Evolutionary conservation across 306 rosid species (phyloP), one percentile per base, ranked within the genome.

Genomic region (Acacia crassicarpa): DNA sequence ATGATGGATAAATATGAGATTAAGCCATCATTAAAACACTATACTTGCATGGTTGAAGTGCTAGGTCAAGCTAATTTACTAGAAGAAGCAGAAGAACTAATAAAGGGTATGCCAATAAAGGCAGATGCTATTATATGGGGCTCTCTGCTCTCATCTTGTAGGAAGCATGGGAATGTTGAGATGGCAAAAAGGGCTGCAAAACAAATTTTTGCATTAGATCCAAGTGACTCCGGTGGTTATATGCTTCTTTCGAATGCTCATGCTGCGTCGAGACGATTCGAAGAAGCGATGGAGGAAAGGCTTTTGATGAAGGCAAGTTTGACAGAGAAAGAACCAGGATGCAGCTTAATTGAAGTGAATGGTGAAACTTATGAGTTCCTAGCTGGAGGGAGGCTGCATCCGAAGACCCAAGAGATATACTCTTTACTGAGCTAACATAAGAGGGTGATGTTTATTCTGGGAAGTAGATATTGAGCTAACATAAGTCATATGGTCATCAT

Each of bases 101-200:
- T 91, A 68, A 56, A 72, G 69, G 81, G 66, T 22, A 88, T 95
- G 94, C 81, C 93, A 70, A 53, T 88, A 68, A 25, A 93, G 73
- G 87, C 91, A 10, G 98, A 92, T 80, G 87, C 91, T 27, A 86
- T 93, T 68, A 89, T 95, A 68, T 93, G 98, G 98, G 99, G 97
- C 6, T 89, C 94, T 72, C 81, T 95, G 86, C 94, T 93, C 43
- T 91, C 99, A 16, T 89, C 87, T 74, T 89, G 96, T 81, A 86
- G 91, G 87, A 89, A 84, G 83, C 87, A 89, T 40, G 90, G 90
- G 79, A 88, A 89, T 83, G 83, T 85, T 76, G 85, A 89, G 75
- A 91, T 89, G 70, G 97, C 91, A 5, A 85, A 85, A 84, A 53
- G 91, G 44, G 98, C 91, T 17, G 94, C 93, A 6, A 87, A 86